These are phyloP conservation scores for Quercus variabilis DNA, from an alignment of 306 rosid genomes.

Conservation along the genomic window DNA sequence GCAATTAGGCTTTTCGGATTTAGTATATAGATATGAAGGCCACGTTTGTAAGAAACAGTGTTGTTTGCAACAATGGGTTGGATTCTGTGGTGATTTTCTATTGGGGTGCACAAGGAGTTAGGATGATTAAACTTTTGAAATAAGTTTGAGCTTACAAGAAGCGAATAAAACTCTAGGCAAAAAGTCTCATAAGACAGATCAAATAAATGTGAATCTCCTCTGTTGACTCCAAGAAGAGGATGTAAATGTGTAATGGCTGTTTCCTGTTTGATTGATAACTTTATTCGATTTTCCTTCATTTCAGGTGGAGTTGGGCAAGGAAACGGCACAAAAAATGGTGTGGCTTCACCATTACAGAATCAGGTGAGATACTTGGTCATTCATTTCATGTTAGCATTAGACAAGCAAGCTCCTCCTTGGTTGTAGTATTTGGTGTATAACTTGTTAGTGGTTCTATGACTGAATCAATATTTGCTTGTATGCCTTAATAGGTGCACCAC, in stretches of 20 bases:
- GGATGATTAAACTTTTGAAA: background rate
- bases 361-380: conserved; percentile 28
- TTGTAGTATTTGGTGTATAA: background rate
- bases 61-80: background rate
- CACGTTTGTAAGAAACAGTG: background rate
- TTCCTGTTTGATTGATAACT: background rate
- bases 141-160: no score
- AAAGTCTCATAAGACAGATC: background rate
- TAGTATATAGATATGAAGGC: background rate
- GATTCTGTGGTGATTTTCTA: background rate
- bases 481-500: conserved; percentile 35
- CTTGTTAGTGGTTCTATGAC: background rate
- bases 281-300: background rate
- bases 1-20: background rate
- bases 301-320: conserved; percentile 21
- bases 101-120: background rate
- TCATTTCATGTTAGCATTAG: no score
- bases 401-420: no score
- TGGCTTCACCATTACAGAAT: conserved; percentile 28
- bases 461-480: background rate
- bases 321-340: conserved; percentile 25
- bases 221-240: background rate
- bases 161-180: background rate
- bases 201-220: background rate
- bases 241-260: background rate